Percentiles rank a stretch among this genome's conserved stretches.
Evolutionary conservation across 164 flowering plant species (phyloP).

Genomic region (Tinospora cordifolia): DNA sequence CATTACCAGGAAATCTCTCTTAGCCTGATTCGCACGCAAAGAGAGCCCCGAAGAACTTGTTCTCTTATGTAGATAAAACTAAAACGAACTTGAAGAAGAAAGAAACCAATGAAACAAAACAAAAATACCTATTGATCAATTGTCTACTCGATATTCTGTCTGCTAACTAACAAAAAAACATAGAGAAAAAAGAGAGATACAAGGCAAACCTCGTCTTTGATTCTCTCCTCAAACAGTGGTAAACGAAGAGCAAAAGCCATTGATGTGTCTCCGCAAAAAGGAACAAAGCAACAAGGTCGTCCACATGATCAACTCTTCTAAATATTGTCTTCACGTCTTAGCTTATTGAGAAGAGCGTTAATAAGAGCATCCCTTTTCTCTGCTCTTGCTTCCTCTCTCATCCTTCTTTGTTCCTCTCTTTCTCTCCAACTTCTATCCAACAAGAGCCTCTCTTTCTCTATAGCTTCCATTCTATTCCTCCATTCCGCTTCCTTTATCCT

Average conservation of each 20-base stretch:
- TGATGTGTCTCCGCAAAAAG: too few relatives aligned
- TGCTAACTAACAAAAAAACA: too few relatives aligned
- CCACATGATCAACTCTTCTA: too few relatives aligned
- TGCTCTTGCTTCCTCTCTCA: slow-evolving; percentile 78
- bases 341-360: slow-evolving; percentile 60
- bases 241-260: too few relatives aligned
- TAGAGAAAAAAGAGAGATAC: neutral
- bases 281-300: too few relatives aligned
- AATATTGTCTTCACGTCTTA: slow-evolving; percentile 47
- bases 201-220: slow-evolving; percentile 6
- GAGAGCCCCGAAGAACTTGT: neutral
- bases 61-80: neutral
- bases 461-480: slow-evolving; percentile 62
- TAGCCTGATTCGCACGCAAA: slow-evolving; percentile 6
- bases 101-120: neutral
- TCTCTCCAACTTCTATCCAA: slow-evolving; percentile 82
- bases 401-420: slow-evolving; percentile 69
- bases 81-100: neutral
- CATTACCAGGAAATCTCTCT: too few relatives aligned
- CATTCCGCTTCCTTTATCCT: slow-evolving; percentile 67
- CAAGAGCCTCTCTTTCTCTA: slow-evolving; percentile 70
- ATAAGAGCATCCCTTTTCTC: slow-evolving; percentile 80
- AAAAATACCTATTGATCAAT: too few relatives aligned
- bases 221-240: too few relatives aligned
- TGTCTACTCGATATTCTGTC: too few relatives aligned